phyloP scores from a whole-genome alignment of 116 monocot species.

The Posidonia oceanica region DNA sequence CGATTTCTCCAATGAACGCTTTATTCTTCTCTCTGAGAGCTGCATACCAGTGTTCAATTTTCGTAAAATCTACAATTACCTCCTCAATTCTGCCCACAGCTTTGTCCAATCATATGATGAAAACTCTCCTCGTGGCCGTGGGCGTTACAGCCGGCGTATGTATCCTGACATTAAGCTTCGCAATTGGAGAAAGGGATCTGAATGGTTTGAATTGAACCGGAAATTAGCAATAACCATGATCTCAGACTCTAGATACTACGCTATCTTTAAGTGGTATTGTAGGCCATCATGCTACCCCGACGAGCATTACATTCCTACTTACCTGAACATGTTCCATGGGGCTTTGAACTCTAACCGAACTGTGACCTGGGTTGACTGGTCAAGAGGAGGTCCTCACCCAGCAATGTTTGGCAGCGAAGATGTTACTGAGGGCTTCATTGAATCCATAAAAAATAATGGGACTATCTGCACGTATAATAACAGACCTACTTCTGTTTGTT shows the following conservation, averaged over 20 bases:
- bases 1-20: constrained; percentile 44
- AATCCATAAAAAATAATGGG: constrained; percentile 34
- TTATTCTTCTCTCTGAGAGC: constrained; percentile 52
- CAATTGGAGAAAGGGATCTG: constrained; percentile 52
- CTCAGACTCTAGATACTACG: constrained; percentile 32
- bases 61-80: constrained; percentile 33
- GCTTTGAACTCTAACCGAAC: constrained; percentile 37
- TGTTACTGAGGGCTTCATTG: constrained; percentile 23
- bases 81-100: constrained; percentile 26
- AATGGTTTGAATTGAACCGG: constrained; percentile 52
- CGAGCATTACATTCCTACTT: constrained; percentile 50
- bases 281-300: constrained; percentile 42
- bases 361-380: constrained; percentile 61
- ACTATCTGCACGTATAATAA: constrained; percentile 34
- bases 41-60: constrained; percentile 48
- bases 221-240: constrained; percentile 26
- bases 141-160: constrained; percentile 36
- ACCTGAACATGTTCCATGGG: constrained; percentile 43
- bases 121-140: constrained; percentile 21
- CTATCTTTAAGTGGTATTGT: constrained; percentile 32
- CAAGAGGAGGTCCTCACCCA: constrained; percentile 37
- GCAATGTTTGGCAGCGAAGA: constrained; percentile 21
- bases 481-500: constrained; percentile 28
- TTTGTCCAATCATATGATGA: constrained; percentile 38
- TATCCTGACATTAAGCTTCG: constrained; percentile 24